These are phyloP conservation scores for Pseudocercospora fijiensis DNA, from an alignment of 2,329 filamentous ascomycete genomes.

Conservation along the genomic window DNA sequence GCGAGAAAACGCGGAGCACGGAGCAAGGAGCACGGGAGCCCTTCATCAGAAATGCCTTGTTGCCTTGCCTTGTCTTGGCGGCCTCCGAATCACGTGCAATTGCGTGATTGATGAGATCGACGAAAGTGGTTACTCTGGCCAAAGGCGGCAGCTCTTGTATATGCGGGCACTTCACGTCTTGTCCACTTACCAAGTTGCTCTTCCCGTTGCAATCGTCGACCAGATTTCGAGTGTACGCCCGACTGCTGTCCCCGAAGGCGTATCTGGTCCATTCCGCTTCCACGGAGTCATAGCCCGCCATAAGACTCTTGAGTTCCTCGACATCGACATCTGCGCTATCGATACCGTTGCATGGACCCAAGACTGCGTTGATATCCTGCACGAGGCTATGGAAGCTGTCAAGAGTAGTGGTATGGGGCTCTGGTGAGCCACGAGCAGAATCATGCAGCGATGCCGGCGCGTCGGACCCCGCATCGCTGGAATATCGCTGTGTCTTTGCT, in stretches of 20 bases:
- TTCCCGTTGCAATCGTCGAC: slow-evolving; percentile 87
- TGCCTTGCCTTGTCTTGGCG: background rate
- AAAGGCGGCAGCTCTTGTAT: background rate
- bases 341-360: slow-evolving; percentile 79
- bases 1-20: background rate
- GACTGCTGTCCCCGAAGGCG: slow-evolving; percentile 67
- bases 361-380: slow-evolving; percentile 64
- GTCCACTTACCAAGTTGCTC: slow-evolving; percentile 63
- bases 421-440: slow-evolving; percentile 32
- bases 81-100: background rate
- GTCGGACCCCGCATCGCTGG: slow-evolving; percentile 16
- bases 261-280: slow-evolving; percentile 71
- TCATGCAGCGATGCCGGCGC: slow-evolving; percentile 29
- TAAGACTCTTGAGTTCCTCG: slow-evolving; percentile 66
- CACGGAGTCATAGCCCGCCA: slow-evolving; percentile 70
- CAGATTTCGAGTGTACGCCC: slow-evolving; percentile 81
- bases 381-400: slow-evolving; percentile 31
- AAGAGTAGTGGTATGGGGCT: slow-evolving; percentile 17
- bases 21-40: too few relatives aligned
- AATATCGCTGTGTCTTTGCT: slow-evolving; percentile 4
- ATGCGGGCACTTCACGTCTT: background rate
- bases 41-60: background rate
- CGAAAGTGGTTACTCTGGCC: background rate
- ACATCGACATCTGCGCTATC: slow-evolving; percentile 80
- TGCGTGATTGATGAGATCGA: background rate